phyloP scores from a whole-genome alignment of 495 filamentous ascomycete genomes.

The Immersiella caudata region DNA sequence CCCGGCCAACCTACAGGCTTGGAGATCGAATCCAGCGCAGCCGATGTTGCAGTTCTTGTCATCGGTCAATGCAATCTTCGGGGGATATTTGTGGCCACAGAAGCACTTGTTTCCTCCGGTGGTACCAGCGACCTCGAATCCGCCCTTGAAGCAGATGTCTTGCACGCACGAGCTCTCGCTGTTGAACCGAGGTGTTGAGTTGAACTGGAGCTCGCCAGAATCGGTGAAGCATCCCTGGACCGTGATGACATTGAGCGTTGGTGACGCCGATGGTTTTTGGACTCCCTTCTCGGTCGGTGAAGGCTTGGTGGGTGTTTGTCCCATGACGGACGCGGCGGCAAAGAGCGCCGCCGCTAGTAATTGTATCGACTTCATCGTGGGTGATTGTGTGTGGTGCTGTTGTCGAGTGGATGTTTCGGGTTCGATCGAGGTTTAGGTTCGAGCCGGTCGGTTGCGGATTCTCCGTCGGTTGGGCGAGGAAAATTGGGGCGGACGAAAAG shows the following conservation, averaged over 20 bases:
- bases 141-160: conserved; percentile 14
- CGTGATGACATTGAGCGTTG: conserved; percentile 16
- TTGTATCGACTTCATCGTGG: conserved; percentile 35
- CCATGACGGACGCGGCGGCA: conserved; percentile 17
- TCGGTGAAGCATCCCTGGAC: conserved; percentile 39
- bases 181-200: conserved; percentile 23
- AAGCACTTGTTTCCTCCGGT: conserved; percentile 50
- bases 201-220: conserved; percentile 27
- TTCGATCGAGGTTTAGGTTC: not conserved
- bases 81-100: conserved; percentile 64
- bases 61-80: conserved; percentile 46
- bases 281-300: conserved; percentile 13
- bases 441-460: conserved; percentile 8
- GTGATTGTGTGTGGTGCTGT: not conserved
- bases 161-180: conserved; percentile 24
- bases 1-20: conserved; percentile 59
- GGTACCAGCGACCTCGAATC: conserved; percentile 25
- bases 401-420: not conserved
- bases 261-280: conserved; percentile 5
- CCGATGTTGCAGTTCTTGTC: conserved; percentile 55
- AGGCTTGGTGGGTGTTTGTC: not conserved
- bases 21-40: conserved; percentile 57
- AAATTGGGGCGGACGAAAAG: not conserved
- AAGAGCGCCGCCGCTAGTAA: conserved; percentile 27
- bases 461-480: not conserved